Conservation (phyloP, 495 filamentous ascomycete genomes). For the Immersiella caudata region DNA sequence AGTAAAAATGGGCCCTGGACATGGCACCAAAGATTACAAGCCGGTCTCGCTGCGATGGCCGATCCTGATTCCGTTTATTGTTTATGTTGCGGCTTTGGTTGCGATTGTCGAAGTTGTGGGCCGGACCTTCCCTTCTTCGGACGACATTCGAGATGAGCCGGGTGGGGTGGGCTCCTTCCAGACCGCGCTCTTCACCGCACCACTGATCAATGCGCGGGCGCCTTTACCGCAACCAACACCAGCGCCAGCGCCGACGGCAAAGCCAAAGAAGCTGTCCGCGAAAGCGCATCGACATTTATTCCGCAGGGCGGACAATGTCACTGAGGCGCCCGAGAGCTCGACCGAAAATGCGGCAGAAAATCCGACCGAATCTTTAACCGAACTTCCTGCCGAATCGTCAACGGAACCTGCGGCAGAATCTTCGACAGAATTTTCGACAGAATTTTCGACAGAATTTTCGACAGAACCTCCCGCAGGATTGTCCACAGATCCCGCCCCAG, state of each 20-base stretch:
- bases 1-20: background rate
- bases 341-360: too few relatives aligned
- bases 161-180: conserved; percentile 2
- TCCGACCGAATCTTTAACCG: too few relatives aligned
- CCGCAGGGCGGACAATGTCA: background rate
- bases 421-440: background rate
- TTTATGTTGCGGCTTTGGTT: conserved; percentile 16
- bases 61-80: conserved; percentile 1
- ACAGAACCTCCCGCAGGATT: background rate
- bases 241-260: background rate
- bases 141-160: background rate
- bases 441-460: background rate
- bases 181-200: background rate
- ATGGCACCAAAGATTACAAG: conserved; percentile 3
- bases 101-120: conserved; percentile 6
- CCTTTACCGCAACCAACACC: background rate
- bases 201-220: background rate
- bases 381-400: too few relatives aligned
- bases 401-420: background rate
- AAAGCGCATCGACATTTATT: conserved; percentile 3
- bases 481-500: background rate
- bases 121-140: conserved; percentile 9
- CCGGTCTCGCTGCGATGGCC: conserved; percentile 15
- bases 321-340: too few relatives aligned
- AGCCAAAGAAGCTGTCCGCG: background rate